Base-by-base conservation (phyloP, 176 grass and related monocot species). In the Carex scoparia region DNA sequence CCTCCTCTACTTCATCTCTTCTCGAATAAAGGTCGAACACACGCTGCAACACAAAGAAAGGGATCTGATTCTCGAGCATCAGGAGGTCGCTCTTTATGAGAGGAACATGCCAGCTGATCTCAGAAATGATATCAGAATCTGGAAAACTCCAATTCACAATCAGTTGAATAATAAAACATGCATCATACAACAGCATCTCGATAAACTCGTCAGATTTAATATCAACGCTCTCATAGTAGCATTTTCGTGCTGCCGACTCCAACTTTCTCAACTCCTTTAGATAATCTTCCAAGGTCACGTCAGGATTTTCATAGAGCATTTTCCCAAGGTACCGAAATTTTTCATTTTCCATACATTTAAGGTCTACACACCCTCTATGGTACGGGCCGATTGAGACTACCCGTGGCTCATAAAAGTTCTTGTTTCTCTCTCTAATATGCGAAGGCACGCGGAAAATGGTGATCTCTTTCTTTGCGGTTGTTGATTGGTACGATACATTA, bases 61-160 rank as follows among this genome's bases (percentile, higher is more conserved):
- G 80, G 38, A 83, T 67, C 80, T 83, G 80, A 23, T 83, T 83
- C 37, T 83, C 80, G 11, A 83, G 80, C 80, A 83, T 83, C 40
- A 83, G 10, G 60, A 83, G 61, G 38, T 83, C 80, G 8, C 35
- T 67, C 9, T 83, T 83, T 67, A 83, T 83, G 61, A 83, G 80
- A 68, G 80, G 80, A 62, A 83, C 9, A 53, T 83, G 68, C 80
- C 80, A 83, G 10, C 40, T 46, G 80, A 67, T 48, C 54, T 51
- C 62, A 4, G 14, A 15, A 53, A 83, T 19, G 16, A 68, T 83
- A 83, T 83, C 80, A 53, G 53, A 19, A 14, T 42, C 38, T 10
- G 19, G 62, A 51, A 14, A 83, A 23, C 42, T 48, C 80, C 80
- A 83, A 55, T 33, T 67, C 80, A 83, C 80, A 28, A 5, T 4